Evolutionary conservation across 768 basidiomycete species (phyloP).

Genomic region (Amylocystis lapponica): DNA sequence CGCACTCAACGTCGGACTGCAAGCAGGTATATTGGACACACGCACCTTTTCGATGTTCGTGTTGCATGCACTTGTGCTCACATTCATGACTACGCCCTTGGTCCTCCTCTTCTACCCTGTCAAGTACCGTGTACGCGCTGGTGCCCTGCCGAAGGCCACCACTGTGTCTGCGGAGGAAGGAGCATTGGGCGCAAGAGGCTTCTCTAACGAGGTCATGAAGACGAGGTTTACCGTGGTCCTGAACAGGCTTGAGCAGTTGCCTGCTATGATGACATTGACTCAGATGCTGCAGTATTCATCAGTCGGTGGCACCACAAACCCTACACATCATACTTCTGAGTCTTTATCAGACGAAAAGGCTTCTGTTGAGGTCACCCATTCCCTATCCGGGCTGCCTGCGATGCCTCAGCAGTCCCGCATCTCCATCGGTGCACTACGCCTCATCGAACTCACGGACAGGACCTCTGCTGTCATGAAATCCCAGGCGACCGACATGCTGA

Average conservation of each 20-base stretch:
- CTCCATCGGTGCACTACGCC: constrained; percentile 71
- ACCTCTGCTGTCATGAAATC: constrained; percentile 85
- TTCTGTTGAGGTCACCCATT: background rate
- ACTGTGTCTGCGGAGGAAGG: constrained; percentile 1
- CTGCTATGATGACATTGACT: constrained; percentile 75
- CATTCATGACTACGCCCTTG: constrained; percentile 82
- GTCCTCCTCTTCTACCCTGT: constrained; percentile 73
- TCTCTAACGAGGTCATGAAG: constrained; percentile 38
- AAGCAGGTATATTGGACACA: constrained; percentile 55
- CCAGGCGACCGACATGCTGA: constrained; percentile 63
- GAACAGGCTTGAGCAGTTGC: constrained; percentile 75
- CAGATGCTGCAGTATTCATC: constrained; percentile 54
- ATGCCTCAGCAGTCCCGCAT: constrained; percentile 17
- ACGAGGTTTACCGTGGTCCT: constrained; percentile 68
- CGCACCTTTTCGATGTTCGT: constrained; percentile 89
- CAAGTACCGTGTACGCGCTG: constrained; percentile 41
- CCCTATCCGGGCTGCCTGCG: background rate
- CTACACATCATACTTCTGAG: background rate
- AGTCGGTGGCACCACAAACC: no score
- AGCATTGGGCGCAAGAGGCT: background rate
- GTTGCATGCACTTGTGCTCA: constrained; percentile 67
- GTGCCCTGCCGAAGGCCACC: constrained; percentile 9
- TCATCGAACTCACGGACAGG: constrained; percentile 86
- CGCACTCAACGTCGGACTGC: constrained; percentile 82
- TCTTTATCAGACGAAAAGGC: constrained; percentile 28